Evolutionary conservation across 495 filamentous ascomycete species (phyloP).

Genomic region (Penicillium argentinense): DNA sequence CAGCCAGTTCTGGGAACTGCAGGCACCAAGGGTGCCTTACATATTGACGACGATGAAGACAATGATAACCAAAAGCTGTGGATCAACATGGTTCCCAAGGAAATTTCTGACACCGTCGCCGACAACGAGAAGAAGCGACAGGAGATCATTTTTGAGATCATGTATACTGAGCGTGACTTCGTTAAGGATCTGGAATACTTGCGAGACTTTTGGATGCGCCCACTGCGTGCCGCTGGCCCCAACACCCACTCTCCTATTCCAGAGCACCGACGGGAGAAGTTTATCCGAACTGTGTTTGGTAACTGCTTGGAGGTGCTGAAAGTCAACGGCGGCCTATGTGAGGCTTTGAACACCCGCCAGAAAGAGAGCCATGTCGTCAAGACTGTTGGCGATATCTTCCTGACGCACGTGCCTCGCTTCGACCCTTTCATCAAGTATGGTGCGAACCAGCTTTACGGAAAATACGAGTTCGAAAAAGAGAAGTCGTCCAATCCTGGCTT

Average conservation of each 20-base stretch:
- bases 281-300: conserved; percentile 91
- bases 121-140: conserved; percentile 97
- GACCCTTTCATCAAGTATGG: conserved; percentile 97
- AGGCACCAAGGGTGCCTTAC: conserved; percentile 77
- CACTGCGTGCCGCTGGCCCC: conserved; percentile 67
- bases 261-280: conserved; percentile 80
- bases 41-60: conserved; percentile 71
- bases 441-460: conserved; percentile 92
- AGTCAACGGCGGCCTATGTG: conserved; percentile 85
- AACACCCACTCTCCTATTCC: conserved; percentile 81
- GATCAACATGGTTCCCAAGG: conserved; percentile 98
- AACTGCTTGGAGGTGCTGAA: conserved; percentile 93
- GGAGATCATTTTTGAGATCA: conserved; percentile 96
- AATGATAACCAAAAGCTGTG: conserved; percentile 97
- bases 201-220: conserved; percentile 98
- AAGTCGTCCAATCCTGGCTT: conserved; percentile 83
- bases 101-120: conserved; percentile 81
- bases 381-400: conserved; percentile 91
- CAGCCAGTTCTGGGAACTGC: conserved; percentile 83
- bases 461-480: conserved; percentile 98
- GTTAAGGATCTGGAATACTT: conserved; percentile 99
- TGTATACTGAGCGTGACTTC: conserved; percentile 98
- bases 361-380: conserved; percentile 84
- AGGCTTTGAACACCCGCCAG: conserved; percentile 83
- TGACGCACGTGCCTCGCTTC: conserved; percentile 87